phyloP scores from a whole-genome alignment of 2,329 filamentous ascomycete genomes.

The Colletotrichum sp. region DNA sequence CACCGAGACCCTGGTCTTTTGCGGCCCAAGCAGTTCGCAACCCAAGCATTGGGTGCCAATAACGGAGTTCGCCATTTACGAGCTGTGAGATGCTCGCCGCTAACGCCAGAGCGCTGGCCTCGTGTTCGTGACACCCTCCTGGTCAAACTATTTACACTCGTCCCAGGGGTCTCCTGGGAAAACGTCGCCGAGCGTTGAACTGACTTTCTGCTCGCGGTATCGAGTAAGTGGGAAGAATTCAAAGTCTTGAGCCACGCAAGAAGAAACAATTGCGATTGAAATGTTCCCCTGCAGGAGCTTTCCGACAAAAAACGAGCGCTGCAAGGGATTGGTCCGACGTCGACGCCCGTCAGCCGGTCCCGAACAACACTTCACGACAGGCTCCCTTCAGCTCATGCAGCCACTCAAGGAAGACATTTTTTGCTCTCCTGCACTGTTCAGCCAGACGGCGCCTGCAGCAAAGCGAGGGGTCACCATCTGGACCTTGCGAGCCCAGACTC shows the following conservation, averaged over 20 bases:
- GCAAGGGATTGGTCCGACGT: background rate
- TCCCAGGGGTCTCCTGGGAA: background rate
- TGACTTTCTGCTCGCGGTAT: background rate
- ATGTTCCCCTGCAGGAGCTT: background rate
- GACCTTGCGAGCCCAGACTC: background rate
- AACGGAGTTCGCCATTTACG: conserved; percentile 2
- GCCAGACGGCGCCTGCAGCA: background rate
- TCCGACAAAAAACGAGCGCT: background rate
- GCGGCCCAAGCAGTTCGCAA: conserved; percentile 12
- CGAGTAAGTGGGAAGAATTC: background rate
- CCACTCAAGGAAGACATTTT: background rate
- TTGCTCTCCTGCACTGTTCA: background rate
- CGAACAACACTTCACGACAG: background rate
- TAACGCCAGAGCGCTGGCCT: background rate
- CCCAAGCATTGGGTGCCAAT: conserved; percentile 17
- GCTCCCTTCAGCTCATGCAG: conserved; percentile 6
- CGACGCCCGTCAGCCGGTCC: background rate
- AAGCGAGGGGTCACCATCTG: background rate
- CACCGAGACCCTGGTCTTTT: conserved; percentile 2
- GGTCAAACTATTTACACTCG: background rate
- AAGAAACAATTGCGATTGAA: background rate
- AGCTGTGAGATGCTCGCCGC: background rate
- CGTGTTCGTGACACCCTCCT: conserved; percentile 4
- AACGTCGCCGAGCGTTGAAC: too few species aligned
- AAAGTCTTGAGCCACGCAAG: background rate